A percentile compares a stretch with the other conserved stretches of the same genome.
Conservation (phyloP, 2,329 filamentous ascomycete species). For the Zymoseptoria pseudotritici region DNA sequence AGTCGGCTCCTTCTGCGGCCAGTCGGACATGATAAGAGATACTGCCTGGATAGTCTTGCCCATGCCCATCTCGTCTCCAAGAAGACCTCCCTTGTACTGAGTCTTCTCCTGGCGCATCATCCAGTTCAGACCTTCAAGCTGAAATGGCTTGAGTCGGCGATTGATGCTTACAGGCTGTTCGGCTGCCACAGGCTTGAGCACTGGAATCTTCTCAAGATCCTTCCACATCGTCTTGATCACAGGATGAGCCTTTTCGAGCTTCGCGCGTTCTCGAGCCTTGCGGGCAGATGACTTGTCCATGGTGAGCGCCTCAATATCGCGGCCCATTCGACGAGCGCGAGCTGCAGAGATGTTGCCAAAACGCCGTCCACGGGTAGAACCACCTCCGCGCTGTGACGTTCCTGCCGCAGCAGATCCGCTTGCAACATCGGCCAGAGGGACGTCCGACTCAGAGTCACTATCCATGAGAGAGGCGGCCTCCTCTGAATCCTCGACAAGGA, state of each 20-base stretch:
- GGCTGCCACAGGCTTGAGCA: constrained; percentile 57
- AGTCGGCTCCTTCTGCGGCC: constrained; percentile 72
- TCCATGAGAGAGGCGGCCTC: constrained; percentile 19
- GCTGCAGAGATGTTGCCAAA: constrained; percentile 20
- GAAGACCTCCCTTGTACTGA: constrained; percentile 76
- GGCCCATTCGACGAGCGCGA: constrained; percentile 10
- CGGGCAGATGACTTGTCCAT: constrained; percentile 13
- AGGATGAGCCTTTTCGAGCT: constrained; percentile 70
- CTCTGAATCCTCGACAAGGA: constrained; percentile 26
- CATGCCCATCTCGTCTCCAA: constrained; percentile 98
- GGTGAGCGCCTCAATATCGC: constrained; percentile 16
- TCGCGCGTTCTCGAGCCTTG: constrained; percentile 49
- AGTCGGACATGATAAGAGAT: constrained; percentile 96
- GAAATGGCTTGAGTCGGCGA: constrained; percentile 82
- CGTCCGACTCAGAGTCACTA: constrained; percentile 30
- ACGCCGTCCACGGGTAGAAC: constrained; percentile 12
- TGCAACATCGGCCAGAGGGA: constrained; percentile 17
- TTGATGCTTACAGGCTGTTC: constrained; percentile 70
- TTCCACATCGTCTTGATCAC: constrained; percentile 79
- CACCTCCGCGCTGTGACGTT: constrained; percentile 4
- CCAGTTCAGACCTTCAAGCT: constrained; percentile 89
- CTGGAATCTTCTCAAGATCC: constrained; percentile 59
- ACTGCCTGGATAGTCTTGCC: constrained; percentile 98
- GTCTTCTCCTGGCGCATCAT: constrained; percentile 85
- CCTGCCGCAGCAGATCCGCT: constrained; percentile 5